Base-by-base conservation (phyloP, 2,329 filamentous ascomycete genomes). In the Xylaria sp. region DNA sequence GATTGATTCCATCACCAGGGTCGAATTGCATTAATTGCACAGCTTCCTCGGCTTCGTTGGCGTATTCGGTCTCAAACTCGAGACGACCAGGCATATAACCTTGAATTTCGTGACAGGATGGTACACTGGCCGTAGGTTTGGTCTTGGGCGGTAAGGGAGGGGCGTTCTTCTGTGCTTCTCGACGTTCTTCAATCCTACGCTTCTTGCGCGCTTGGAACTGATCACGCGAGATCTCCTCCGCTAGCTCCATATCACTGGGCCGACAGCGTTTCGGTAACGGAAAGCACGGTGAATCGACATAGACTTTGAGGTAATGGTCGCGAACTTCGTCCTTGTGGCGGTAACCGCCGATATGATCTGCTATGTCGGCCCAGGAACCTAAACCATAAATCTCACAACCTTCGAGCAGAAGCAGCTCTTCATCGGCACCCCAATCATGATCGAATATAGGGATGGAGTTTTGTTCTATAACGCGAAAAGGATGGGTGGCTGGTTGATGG, bases 1-100 rank as follows among this genome's bases (percentile, higher is more conserved):
- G 90, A 76, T 97, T 97, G 73, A 97, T 86, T 66, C 96, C 96
- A 81, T 98, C 95, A 29, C 96, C 96, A 0, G 96, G 95, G 66
- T 98, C 95, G 76, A 99, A 99, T 72, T 97, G 92, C 94, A 99
- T 98, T 71, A 97, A 91, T 79, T 99, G 96, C 1, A 99, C 96
- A 0, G 95, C 95, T 81, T 98, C 97, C 82, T 99, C 96, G 0
- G 96, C 96, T 76, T 99, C 96, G 76, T 99, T 99, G 77, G 95
- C 93, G 78, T 97, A 96, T 76, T 99, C 96, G 0, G 93, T 98
- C 84, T 99, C 96, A 72, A 99, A 99, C 77, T 99, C 96, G 72
- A 99, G 82, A 48, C 96, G 93, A 53, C 96, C 96, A 2, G 96
- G 96, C 96, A 99, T 99, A 79, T 97, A 99, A 2, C 96, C 96